Evolutionary conservation across 2,329 filamentous ascomycete species (phyloP), one percentile per base, ranked within the genome.

Genomic region (Huntiella decipiens): DNA sequence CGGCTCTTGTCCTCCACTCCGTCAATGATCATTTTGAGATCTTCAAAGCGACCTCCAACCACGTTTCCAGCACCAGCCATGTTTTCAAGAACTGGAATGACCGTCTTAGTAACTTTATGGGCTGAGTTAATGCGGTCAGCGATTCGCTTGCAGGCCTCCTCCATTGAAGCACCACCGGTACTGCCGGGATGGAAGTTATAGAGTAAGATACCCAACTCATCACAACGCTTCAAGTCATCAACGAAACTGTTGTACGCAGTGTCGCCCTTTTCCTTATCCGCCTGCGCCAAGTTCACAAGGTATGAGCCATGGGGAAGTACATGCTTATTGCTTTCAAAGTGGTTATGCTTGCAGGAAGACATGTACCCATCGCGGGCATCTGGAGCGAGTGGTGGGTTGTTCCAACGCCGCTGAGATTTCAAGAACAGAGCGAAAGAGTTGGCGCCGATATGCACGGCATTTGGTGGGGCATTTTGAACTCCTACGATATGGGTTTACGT

Each of bases 121-220:
- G 87, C 81, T 49, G 71, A 73, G 58, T 94, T 95, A 43, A 98
- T 70, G 55, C 87, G 81, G 37, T 70, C 66, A 1, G 91, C 86
- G 43, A 98, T 83, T 35, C 91, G 76, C 11, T 63, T 67, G 48
- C 93, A 79, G 3, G 87, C 87, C 15, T 75, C 77, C 1, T 69
- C 65, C 33, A 79, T 74, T 3, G 72, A 67, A 40, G 79, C 77
- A 19, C 44, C 44, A 47, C 80, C 81, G 1, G 80, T 80, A 48
- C 79, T 87, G 15, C 91, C 91, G 0, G 91, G 91, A 58, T 98
- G 91, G 64, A 98, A 96, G 62, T 98, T 98, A 67, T 96, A 98
- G n/a, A 95, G 70, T 51, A 65, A 70, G 56, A 98, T 94, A 1
- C 86, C 85, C 0, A 98, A 73, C 39, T 71, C 69, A 56, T 94